phyloP scores from a whole-genome alignment of 1,139 yeast genomes.

The Arxiozyma slooffiae region DNA sequence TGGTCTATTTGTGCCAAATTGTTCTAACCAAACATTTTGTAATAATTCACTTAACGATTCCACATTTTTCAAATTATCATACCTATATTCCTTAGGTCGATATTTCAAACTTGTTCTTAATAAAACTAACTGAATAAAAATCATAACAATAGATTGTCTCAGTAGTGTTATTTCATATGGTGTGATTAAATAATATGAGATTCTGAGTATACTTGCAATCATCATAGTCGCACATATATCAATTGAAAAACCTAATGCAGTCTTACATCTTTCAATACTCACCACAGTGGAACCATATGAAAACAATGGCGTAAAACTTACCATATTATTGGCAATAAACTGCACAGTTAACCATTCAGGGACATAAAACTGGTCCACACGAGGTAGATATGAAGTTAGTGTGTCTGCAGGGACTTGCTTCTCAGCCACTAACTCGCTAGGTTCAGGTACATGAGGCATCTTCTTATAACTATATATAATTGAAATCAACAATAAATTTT shows the following conservation, averaged over 20 bases:
- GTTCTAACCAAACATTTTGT: conserved; percentile 28
- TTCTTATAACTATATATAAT: background rate
- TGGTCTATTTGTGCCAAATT: conserved; percentile 21
- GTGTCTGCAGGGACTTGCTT: conserved; percentile 11
- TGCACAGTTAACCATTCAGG: conserved; percentile 39
- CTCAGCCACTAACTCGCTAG: conserved; percentile 1
- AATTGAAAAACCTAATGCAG: conserved; percentile 71
- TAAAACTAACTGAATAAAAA: conserved; percentile 57
- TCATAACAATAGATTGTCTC: conserved; percentile 71
- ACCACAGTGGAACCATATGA: conserved; percentile 79
- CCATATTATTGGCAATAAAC: conserved; percentile 34
- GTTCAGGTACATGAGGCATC: conserved; percentile 3
- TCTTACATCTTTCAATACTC: conserved; percentile 51
- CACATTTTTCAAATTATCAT: conserved; percentile 26
- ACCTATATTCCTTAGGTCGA: conserved; percentile 36
- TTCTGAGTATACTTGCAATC: conserved; percentile 62
- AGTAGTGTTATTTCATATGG: conserved; percentile 72
- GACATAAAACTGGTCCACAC: conserved; percentile 35
- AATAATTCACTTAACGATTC: conserved; percentile 22
- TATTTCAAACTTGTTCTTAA: conserved; percentile 54
- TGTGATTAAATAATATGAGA: conserved; percentile 64
- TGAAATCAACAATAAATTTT: background rate
- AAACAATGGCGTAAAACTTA: conserved; percentile 69
- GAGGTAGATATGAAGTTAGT: conserved; percentile 25
- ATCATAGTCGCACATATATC: conserved; percentile 91